Conservation (phyloP, 306 rosid genomes). For the Cucumis cinereus region DNA sequence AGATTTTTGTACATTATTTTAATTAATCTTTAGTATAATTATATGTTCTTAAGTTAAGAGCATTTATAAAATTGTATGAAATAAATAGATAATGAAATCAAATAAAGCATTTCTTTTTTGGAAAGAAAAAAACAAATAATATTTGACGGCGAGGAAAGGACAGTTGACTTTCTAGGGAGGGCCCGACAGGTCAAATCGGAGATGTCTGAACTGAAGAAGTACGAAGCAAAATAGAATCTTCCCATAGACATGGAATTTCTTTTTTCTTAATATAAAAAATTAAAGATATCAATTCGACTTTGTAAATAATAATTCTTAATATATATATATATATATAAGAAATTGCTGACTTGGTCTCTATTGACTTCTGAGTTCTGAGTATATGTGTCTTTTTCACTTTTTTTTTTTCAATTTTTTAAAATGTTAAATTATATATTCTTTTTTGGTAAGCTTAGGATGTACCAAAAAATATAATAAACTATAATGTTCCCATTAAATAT, state of each 20-base stretch:
- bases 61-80: neutral
- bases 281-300: neutral
- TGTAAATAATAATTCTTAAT: neutral
- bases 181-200: neutral
- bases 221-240: neutral
- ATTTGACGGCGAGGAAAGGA: neutral
- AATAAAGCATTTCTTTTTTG: neutral
- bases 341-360: too few species aligned
- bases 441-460: too few species aligned
- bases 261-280: neutral
- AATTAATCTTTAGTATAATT: neutral
- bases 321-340: too few species aligned
- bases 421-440: too few species aligned
- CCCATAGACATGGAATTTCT: neutral
- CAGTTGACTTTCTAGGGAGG: neutral
- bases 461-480: too few species aligned
- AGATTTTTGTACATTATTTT: neutral
- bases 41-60: neutral
- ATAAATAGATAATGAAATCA: neutral
- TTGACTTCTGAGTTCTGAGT: too few species aligned
- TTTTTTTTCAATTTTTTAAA: too few species aligned
- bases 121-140: neutral
- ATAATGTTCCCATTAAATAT: too few species aligned
- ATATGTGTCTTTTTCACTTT: too few species aligned
- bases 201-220: neutral